Evolutionary conservation across 2,329 filamentous ascomycete species (phyloP).

Genomic region (Ophiostoma australiae): DNA sequence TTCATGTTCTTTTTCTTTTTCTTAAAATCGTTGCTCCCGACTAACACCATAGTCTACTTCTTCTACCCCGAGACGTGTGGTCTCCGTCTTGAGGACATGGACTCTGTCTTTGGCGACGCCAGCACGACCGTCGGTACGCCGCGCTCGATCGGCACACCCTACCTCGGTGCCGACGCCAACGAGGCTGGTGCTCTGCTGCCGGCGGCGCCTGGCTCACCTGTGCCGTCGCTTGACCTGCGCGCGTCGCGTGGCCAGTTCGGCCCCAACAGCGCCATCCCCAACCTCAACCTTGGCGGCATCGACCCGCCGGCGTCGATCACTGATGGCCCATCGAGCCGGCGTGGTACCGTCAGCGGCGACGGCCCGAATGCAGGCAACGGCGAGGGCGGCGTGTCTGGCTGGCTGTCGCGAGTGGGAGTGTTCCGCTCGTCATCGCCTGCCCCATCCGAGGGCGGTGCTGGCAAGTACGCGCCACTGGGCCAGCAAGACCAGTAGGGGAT

Average conservation of each 20-base stretch:
- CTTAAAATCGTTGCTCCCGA: neutral
- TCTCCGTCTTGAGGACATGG: constrained; percentile 94
- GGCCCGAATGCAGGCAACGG: constrained; percentile 30
- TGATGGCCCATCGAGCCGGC: constrained; percentile 37
- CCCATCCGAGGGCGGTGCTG: constrained; percentile 34
- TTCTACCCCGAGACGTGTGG: constrained; percentile 96
- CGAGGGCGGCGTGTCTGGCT: constrained; percentile 43
- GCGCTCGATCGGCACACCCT: constrained; percentile 70
- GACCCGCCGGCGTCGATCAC: constrained; percentile 64
- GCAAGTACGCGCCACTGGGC: constrained; percentile 40
- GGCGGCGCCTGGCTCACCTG: constrained; percentile 64
- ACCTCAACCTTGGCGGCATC: constrained; percentile 59
- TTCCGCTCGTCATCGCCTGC: constrained; percentile 37
- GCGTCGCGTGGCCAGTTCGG: constrained; percentile 46
- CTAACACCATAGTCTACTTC: constrained; percentile 66
- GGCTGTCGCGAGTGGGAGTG: constrained; percentile 42
- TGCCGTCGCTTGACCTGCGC: constrained; percentile 69
- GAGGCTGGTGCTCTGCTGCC: constrained; percentile 76
- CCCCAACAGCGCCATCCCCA: constrained; percentile 67
- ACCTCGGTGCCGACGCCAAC: constrained; percentile 59
- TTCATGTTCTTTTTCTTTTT: constrained; percentile 37
- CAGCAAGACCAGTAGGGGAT: constrained; percentile 36
- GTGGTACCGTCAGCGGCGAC: constrained; percentile 28
- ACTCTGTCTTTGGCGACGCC: constrained; percentile 86
- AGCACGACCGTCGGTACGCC: constrained; percentile 76